Conservation (phyloP, 768 basidiomycete genomes). For the Tephrocybe sp. region DNA sequence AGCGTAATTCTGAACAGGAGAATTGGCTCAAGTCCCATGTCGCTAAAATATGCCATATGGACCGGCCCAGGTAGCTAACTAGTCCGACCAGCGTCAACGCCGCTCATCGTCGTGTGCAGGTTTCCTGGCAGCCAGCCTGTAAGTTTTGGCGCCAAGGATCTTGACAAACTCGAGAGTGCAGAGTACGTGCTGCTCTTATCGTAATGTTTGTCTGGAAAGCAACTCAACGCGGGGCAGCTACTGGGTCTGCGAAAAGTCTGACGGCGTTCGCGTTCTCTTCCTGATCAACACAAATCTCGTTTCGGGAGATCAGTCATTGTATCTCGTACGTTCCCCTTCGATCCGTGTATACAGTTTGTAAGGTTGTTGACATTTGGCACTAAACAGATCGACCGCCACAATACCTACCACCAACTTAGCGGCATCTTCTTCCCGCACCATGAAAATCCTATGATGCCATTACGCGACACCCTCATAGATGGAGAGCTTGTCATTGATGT, state of each 20-base stretch:
- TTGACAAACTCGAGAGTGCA: constrained; percentile 75
- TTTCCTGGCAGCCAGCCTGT: constrained; percentile 98
- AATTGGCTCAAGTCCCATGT: constrained; percentile 65
- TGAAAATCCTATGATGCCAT: constrained; percentile 63
- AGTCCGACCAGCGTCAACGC: background rate
- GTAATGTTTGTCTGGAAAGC: background rate
- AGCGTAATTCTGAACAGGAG: constrained; percentile 58
- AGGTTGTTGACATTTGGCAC: background rate
- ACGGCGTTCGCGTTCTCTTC: constrained; percentile 89
- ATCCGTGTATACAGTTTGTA: no score
- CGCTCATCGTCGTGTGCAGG: constrained; percentile 35
- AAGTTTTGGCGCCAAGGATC: constrained; percentile 73
- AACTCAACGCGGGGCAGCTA: constrained; percentile 55
- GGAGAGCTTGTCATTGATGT: constrained; percentile 93
- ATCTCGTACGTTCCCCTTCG: constrained; percentile 58
- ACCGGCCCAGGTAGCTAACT: constrained; percentile 57
- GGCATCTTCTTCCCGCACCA: constrained; percentile 92
- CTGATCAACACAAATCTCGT: constrained; percentile 64
- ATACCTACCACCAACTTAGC: constrained; percentile 70
- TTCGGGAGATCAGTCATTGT: constrained; percentile 59
- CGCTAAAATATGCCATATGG: constrained; percentile 62
- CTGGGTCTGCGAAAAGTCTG: constrained; percentile 99
- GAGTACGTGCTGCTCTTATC: constrained; percentile 55
- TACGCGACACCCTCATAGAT: constrained; percentile 84
- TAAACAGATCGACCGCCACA: constrained; percentile 90